phyloP scores from a whole-genome alignment of 2,329 filamentous ascomycete genomes.

The Trichoderma atroviride region DNA sequence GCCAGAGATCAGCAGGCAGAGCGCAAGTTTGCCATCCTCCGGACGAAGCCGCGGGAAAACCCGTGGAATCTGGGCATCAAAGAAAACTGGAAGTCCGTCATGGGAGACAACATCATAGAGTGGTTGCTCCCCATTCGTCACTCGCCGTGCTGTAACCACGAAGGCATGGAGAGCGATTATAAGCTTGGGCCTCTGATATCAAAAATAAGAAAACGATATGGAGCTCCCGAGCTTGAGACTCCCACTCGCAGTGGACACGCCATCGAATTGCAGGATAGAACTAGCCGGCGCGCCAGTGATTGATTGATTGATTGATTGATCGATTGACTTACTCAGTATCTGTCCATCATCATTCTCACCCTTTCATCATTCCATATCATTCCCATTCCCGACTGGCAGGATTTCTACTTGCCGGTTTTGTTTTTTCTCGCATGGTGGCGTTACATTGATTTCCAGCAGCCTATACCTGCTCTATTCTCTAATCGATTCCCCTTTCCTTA shows the following conservation, averaged over 20 bases:
- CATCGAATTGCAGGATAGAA: constrained; percentile 24
- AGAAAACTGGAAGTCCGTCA: constrained; percentile 75
- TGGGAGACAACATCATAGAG: constrained; percentile 71
- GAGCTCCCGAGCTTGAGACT: constrained; percentile 29
- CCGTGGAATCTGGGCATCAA: constrained; percentile 77
- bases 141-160: constrained; percentile 74
- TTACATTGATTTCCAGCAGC: not conserved
- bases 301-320: not conserved
- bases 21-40: constrained; percentile 77
- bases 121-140: constrained; percentile 79
- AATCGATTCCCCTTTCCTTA: not conserved
- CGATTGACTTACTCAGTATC: not conserved
- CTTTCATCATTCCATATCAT: not conserved
- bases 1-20: constrained; percentile 52
- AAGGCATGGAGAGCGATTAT: constrained; percentile 67
- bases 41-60: constrained; percentile 74
- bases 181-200: constrained; percentile 65
- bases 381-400: not conserved
- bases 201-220: constrained; percentile 51
- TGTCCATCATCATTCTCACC: not conserved
- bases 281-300: not conserved
- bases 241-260: not conserved
- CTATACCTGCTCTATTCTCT: not conserved
- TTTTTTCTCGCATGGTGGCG: not conserved
- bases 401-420: not conserved